These are phyloP conservation scores for Suillus subalutaceus DNA, from an alignment of 768 basidiomycete genomes.

Conservation along the genomic window DNA sequence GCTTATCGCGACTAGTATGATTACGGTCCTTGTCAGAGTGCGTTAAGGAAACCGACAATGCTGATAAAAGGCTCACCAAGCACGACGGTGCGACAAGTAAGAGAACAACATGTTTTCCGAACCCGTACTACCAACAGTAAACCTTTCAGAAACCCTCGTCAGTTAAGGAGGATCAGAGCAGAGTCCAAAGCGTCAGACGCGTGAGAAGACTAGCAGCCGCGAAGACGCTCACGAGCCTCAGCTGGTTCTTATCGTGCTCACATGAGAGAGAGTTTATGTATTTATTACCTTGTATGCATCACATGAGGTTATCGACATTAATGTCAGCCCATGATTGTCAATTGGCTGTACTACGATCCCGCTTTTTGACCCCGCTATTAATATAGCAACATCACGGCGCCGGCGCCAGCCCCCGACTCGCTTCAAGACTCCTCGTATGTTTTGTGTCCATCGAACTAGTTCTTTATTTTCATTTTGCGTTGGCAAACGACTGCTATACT, in stretches of 20 bases:
- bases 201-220: neutral
- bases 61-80: constrained; percentile 33
- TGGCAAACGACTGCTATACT: too few relatives aligned
- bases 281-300: too few relatives aligned
- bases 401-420: too few relatives aligned
- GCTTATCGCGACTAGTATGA: constrained; percentile 33
- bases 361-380: too few relatives aligned
- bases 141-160: neutral
- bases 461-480: too few relatives aligned
- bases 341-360: too few relatives aligned
- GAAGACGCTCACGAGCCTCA: neutral
- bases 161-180: neutral
- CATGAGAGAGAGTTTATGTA: neutral
- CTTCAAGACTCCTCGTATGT: too few relatives aligned
- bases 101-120: constrained; percentile 34
- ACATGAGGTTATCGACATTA: too few relatives aligned
- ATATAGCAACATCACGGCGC: too few relatives aligned
- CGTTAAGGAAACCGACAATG: neutral
- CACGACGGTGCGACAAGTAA: constrained; percentile 38
- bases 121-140: neutral
- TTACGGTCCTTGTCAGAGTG: neutral
- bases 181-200: neutral
- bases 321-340: too few relatives aligned
- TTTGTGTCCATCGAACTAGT: too few relatives aligned
- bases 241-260: constrained; percentile 5